Percentiles rank a stretch among this genome's conserved stretches.
Evolutionary conservation across 176 grass and related monocot genomes (phyloP).

Genomic region (Bothriochloa decipiens): DNA sequence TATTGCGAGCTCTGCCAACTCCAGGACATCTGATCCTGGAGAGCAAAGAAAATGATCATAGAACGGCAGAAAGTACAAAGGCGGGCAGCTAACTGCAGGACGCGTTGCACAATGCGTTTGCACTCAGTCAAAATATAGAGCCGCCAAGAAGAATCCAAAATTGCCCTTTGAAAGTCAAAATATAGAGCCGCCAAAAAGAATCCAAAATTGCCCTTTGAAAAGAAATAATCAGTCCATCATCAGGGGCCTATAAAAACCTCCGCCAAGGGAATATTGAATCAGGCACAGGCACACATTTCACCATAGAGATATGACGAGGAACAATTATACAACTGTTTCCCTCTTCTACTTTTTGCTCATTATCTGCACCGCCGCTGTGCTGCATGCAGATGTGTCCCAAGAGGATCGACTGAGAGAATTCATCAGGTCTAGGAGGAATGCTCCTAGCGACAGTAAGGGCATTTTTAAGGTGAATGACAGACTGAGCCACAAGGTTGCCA

Average conservation of each 20-base stretch:
- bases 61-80: too few species aligned
- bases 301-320: constrained; percentile 1
- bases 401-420: constrained; percentile 31
- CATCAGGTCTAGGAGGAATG: constrained; percentile 29
- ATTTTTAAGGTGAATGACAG: not conserved
- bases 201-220: too few species aligned
- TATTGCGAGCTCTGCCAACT: not conserved
- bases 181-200: too few species aligned
- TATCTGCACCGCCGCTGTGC: not conserved
- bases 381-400: constrained; percentile 31
- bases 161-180: too few species aligned
- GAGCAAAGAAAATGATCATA: too few species aligned
- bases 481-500: not conserved
- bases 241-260: not conserved
- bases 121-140: too few species aligned
- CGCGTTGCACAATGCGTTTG: too few species aligned
- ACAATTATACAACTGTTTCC: not conserved
- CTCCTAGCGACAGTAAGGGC: not conserved
- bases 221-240: too few species aligned
- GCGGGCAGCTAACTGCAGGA: too few species aligned
- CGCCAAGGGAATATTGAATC: not conserved
- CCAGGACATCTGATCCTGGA: not conserved
- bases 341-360: not conserved
- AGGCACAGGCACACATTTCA: not conserved
- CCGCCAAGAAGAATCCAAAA: too few species aligned